A percentile compares a stretch with the other conserved stretches of the same genome.
Evolutionary conservation across 2,329 filamentous ascomycete species (phyloP).

Genomic region (Mycosphaerelloides madeirae): DNA sequence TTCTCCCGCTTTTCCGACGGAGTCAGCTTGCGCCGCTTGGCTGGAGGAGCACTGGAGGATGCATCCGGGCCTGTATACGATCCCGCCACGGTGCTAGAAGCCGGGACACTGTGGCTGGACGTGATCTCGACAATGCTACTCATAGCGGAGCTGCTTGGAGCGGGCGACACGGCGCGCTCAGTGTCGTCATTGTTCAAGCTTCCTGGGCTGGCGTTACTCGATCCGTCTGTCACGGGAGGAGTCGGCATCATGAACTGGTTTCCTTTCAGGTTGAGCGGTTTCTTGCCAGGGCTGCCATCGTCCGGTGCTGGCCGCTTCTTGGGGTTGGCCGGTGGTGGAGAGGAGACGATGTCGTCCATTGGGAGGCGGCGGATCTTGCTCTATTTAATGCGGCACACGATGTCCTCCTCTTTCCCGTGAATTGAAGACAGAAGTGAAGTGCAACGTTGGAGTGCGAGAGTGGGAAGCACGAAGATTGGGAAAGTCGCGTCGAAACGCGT

Average conservation of each 20-base stretch:
- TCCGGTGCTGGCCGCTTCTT: conserved; percentile 25
- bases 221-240: conserved; percentile 30
- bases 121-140: conserved; percentile 29
- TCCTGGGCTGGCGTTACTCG: conserved; percentile 27
- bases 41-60: conserved; percentile 25
- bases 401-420: too few species aligned
- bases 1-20: conserved; percentile 38
- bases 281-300: conserved; percentile 23
- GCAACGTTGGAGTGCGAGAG: too few species aligned
- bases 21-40: conserved; percentile 42
- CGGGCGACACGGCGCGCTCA: conserved; percentile 27
- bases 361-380: neutral
- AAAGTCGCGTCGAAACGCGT: too few species aligned
- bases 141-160: conserved; percentile 30
- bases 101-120: conserved; percentile 11
- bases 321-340: conserved; percentile 22
- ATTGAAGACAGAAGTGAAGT: too few species aligned
- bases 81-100: conserved; percentile 7
- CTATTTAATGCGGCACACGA: too few species aligned
- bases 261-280: conserved; percentile 31
- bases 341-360: conserved; percentile 31
- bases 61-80: conserved; percentile 6
- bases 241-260: conserved; percentile 33
- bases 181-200: conserved; percentile 13
- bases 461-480: too few species aligned